Conservation (phyloP, 345 rosid species). For the Populus alba region DNA sequence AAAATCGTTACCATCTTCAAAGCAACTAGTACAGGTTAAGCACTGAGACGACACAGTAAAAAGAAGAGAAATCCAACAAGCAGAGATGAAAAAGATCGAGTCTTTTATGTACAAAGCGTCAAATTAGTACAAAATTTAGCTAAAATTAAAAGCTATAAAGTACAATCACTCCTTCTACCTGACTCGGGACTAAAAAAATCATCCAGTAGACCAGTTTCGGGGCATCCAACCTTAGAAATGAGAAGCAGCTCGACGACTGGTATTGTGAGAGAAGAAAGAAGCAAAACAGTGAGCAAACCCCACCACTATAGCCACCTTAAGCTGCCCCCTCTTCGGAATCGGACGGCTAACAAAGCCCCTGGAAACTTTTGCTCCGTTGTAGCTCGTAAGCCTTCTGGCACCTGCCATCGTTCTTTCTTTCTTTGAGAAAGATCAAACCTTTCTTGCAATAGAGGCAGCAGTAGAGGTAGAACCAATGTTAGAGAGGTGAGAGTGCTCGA, state of each 20-base stretch:
- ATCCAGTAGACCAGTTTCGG: background rate
- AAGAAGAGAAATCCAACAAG: too few species aligned
- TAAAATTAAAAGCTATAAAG: background rate
- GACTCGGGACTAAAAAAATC: background rate
- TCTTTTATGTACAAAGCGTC: too few species aligned
- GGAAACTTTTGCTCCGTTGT: conserved; percentile 27
- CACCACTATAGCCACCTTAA: conserved; percentile 61
- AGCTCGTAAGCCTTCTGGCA: conserved; percentile 20
- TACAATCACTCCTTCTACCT: background rate
- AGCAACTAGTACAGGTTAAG: too few species aligned
- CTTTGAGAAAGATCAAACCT: background rate
- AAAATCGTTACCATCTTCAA: too few species aligned
- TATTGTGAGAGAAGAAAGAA: conserved; percentile 43
- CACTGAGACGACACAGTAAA: too few species aligned
- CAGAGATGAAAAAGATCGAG: too few species aligned
- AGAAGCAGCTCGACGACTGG: conserved; percentile 19
- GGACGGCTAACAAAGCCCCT: conserved; percentile 44
- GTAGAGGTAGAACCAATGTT: too few species aligned
- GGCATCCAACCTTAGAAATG: conserved; percentile 17
- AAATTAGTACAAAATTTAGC: background rate
- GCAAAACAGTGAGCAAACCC: conserved; percentile 56
- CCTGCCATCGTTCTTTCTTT: conserved; percentile 35
- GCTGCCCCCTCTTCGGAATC: conserved; percentile 72
- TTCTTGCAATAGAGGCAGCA: background rate
- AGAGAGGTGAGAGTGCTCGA: too few species aligned